Evolutionary conservation across 306 rosid species (phyloP).

Genomic region (Sophora flavescens): DNA sequence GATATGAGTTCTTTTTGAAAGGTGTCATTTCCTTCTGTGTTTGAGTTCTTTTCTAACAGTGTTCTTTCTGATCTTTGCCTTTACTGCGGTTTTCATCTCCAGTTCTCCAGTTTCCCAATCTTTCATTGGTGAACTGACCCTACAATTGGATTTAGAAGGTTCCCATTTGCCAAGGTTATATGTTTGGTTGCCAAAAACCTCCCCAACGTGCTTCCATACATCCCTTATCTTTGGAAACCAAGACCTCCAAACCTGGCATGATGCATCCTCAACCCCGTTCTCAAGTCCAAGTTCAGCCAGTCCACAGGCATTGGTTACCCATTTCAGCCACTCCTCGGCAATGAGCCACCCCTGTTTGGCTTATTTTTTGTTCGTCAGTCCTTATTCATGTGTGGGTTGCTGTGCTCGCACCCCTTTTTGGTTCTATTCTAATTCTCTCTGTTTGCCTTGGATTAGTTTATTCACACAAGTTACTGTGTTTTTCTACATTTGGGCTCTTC

Average conservation of each 20-base stretch:
- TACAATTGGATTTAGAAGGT: background rate
- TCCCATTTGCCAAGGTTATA: background rate
- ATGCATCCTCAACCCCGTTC: background rate
- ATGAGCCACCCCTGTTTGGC: background rate
- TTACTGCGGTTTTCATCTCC: background rate
- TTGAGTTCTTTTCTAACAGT: background rate
- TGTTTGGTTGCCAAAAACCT: background rate
- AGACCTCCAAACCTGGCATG: background rate
- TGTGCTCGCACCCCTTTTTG: background rate
- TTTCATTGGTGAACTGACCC: background rate
- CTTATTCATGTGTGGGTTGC: background rate
- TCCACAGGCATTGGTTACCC: background rate
- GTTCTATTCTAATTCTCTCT: background rate
- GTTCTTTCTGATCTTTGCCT: background rate
- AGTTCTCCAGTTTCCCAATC: background rate
- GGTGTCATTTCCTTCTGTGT: background rate
- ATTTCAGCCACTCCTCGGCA: background rate
- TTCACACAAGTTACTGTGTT: background rate
- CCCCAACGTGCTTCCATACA: background rate
- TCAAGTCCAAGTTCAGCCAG: background rate
- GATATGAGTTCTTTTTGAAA: background rate
- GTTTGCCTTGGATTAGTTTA: background rate
- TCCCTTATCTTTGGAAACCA: background rate
- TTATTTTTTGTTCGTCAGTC: background rate
- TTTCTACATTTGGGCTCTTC: background rate